phyloP scores from a whole-genome alignment of 2,329 filamentous ascomycete species.

The Alternaria conjuncta region DNA sequence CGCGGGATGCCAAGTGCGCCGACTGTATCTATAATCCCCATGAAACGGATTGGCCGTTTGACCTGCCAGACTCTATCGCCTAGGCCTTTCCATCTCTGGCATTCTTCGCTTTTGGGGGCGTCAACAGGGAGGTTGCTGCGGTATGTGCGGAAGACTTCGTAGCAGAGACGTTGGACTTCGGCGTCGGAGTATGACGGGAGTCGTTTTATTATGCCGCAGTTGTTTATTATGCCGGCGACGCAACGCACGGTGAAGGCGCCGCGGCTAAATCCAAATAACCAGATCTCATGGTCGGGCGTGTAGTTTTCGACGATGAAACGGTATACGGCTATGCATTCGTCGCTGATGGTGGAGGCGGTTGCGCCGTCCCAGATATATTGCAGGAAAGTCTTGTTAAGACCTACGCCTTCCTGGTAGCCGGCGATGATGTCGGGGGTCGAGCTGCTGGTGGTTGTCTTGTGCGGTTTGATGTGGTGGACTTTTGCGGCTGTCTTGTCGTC shows the following conservation, averaged over 20 bases:
- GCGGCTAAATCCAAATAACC: constrained; percentile 54
- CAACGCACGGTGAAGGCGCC: constrained; percentile 55
- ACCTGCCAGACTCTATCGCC: constrained; percentile 36
- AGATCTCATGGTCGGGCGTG: constrained; percentile 50
- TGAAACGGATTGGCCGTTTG: constrained; percentile 39
- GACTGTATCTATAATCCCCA: constrained; percentile 46
- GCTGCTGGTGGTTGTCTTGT: background rate
- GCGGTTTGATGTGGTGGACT: constrained; percentile 29
- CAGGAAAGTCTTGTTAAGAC: constrained; percentile 44
- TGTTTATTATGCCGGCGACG: constrained; percentile 54
- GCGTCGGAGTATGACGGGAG: constrained; percentile 7
- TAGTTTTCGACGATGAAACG: constrained; percentile 46
- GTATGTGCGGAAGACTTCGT: constrained; percentile 44
- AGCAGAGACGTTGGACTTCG: constrained; percentile 34
- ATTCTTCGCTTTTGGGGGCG: constrained; percentile 32
- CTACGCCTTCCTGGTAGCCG: constrained; percentile 47
- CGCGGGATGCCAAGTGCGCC: constrained; percentile 44
- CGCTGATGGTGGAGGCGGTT: constrained; percentile 43
- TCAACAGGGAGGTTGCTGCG: constrained; percentile 36
- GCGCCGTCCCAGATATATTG: constrained; percentile 48
- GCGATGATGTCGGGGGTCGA: constrained; percentile 29
- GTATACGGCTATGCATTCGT: constrained; percentile 45
- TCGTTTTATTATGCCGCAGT: constrained; percentile 48
- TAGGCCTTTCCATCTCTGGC: constrained; percentile 23
- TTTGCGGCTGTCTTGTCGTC: constrained; percentile 18